Base-by-base conservation (phyloP, 1,284 basidiomycete genomes). In the Boletellus deceptivus region DNA sequence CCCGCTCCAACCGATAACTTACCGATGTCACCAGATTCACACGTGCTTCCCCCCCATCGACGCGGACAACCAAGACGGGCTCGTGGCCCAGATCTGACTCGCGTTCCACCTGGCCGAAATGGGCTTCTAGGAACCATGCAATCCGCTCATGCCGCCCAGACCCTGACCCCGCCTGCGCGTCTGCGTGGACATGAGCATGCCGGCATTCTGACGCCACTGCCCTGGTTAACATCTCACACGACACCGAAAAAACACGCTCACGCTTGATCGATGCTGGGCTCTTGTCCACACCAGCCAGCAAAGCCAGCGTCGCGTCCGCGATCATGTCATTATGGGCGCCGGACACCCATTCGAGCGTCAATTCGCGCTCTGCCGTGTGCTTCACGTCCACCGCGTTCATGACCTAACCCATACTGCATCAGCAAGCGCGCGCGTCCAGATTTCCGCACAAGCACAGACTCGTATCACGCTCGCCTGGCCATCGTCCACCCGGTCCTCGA, bases 311-410 rank as follows among this genome's bases (percentile, higher is more conserved):
- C n/a, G 95, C 93, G 70, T 99, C 97, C 4, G 96, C 96, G 43
- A 99, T 91, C 94, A 98, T 98, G 70, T 99, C 96, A 62, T 93
- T 96, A 61, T 89, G 91, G 9, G 91, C 87, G 59, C 89, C 91
- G 13, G 94, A 93, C 46, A 88, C 86, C 97, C 96, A 99, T 69
- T 98, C 93, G 33, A 99, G 74, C 29, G 84, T 86, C 42, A 94
- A 70, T 63, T 95, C 89, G 55, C 89, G 84, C 57, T 87, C 83
- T 25, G 76, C 75, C 1, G 83, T 85, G 48, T 86, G 84, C 64
- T 94, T 94, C 50, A 98, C 82, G 67, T 94, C 90, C 8, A 99
- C 77, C 7, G 84, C 87, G 37, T 89, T 82, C 95, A 99, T 97
- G 20, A 98, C 83, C 86, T 61, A 27, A 35, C 8, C 24, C 33